Evolutionary conservation across 768 basidiomycete genomes (phyloP).

Genomic region (Boletus bicolor): DNA sequence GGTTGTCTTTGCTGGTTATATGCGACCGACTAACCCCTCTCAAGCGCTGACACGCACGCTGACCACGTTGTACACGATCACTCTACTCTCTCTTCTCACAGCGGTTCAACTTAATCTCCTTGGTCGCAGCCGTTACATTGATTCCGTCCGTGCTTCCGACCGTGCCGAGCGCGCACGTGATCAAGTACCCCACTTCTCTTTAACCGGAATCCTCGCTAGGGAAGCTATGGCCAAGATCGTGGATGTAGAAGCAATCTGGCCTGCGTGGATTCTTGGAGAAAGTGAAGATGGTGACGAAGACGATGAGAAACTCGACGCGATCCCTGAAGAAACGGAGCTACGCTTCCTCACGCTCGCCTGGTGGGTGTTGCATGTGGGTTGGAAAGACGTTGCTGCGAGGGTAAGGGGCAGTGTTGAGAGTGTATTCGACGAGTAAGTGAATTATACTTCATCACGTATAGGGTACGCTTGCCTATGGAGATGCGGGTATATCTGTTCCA

Average conservation of each 20-base stretch:
- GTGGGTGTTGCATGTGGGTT: conserved; percentile 92
- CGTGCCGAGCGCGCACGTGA: conserved; percentile 52
- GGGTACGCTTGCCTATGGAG: background rate
- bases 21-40: conserved; percentile 1
- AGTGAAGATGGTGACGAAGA: conserved; percentile 29
- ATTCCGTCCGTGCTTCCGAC: conserved; percentile 59
- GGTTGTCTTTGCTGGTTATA: conserved; percentile 37
- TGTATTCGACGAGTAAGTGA: conserved; percentile 76
- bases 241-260: conserved; percentile 25
- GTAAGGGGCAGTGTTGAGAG: conserved; percentile 75
- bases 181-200: conserved; percentile 33
- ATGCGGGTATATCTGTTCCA: background rate
- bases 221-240: conserved; percentile 26
- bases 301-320: conserved; percentile 30
- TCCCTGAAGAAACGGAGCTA: conserved; percentile 67
- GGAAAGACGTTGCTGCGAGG: conserved; percentile 77
- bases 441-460: background rate
- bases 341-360: conserved; percentile 85
- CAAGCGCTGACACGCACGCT: conserved; percentile 85
- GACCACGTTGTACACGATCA: conserved; percentile 81
- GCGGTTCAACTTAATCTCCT: conserved; percentile 83
- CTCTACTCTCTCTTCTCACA: conserved; percentile 83
- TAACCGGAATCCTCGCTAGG: conserved; percentile 23
- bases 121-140: conserved; percentile 76
- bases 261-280: conserved; percentile 21